phyloP scores from a whole-genome alignment of 169 alveolate genomes.

The Theileria parva region DNA sequence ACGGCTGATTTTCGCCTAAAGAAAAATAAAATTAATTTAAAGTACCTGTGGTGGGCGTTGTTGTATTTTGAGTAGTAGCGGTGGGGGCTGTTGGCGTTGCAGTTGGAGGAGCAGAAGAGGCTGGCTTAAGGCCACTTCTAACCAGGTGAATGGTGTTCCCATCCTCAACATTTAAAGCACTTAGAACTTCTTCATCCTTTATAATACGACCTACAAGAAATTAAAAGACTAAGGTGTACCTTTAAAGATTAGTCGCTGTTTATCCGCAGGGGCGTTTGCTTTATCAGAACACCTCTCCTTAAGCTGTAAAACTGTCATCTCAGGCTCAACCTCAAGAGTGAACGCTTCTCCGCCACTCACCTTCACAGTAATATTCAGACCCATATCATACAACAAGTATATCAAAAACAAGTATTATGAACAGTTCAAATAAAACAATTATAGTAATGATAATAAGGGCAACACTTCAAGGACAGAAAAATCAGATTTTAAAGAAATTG shows the following conservation, averaged over 20 bases:
- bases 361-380: constrained; percentile 51
- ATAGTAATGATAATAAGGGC: neutral
- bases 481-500: neutral
- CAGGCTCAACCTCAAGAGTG: constrained; percentile 54
- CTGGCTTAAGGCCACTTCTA: constrained; percentile 78
- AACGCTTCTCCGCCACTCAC: constrained; percentile 67
- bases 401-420: neutral
- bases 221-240: constrained; percentile 7
- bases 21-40: neutral
- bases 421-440: neutral
- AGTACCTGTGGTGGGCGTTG: constrained; percentile 21
- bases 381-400: constrained; percentile 7
- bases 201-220: constrained; percentile 79
- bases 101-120: constrained; percentile 35
- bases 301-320: constrained; percentile 58
- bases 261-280: constrained; percentile 63
- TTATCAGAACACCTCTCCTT: constrained; percentile 57
- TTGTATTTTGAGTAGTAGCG: constrained; percentile 25
- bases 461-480: neutral
- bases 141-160: constrained; percentile 89
- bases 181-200: constrained; percentile 83
- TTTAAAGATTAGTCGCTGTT: constrained; percentile 62
- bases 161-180: constrained; percentile 77
- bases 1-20: constrained; percentile 5
- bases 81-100: constrained; percentile 20